Base-by-base conservation (phyloP, 2,329 filamentous ascomycete species). In the Hypoxylon sp. region DNA sequence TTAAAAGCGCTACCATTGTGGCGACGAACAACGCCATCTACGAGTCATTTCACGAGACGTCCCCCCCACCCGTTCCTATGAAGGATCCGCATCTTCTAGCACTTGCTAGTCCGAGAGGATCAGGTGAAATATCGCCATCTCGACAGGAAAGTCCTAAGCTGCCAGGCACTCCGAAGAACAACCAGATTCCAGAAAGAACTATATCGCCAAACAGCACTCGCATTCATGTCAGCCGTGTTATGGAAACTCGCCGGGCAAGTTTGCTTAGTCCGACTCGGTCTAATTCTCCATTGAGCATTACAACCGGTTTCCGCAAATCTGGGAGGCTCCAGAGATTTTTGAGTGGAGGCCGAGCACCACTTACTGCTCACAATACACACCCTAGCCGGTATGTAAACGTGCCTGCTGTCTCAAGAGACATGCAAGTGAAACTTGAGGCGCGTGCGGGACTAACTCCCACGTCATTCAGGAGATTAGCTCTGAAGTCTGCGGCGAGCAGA, bases 401-500 rank as follows among this genome's bases (percentile, higher is more conserved):
- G 2, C 80, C 80, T n/a, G 74, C 79, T 3, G 73, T 81, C 10
- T 79, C 81, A 4, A 71, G 70, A 28, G 77, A 79, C 30, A 74
- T 79, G 5, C 77, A 81, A 66, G 70, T 75, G 30, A 82, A 78
- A 55, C 69, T 81, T 32, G 75, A 77, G 32, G 78, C 79, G 45
- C 80, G 79, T 32, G 70, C 74, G 11, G 75, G 75, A 19, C 67
- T 72, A n/a, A 78, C 79, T 19, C 77, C 80, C 0, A 72, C 77
- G 52, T 74, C 77, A 13, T 75, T 79, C 1, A 82, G 80, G 67
- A 79, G 78, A 43, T 69, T 81, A 10, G 73, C 76, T 5, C 69
- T 83, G 49, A 80, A 78, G 48, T 75, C 77, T 0, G 80, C 82
- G 32, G 71, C 78, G n/a, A 85, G 82, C 71, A 81, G 81, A 68